Evolutionary conservation across 208 protist genomes (phyloP).

Genomic region (Leishmania guyanensis): DNA sequence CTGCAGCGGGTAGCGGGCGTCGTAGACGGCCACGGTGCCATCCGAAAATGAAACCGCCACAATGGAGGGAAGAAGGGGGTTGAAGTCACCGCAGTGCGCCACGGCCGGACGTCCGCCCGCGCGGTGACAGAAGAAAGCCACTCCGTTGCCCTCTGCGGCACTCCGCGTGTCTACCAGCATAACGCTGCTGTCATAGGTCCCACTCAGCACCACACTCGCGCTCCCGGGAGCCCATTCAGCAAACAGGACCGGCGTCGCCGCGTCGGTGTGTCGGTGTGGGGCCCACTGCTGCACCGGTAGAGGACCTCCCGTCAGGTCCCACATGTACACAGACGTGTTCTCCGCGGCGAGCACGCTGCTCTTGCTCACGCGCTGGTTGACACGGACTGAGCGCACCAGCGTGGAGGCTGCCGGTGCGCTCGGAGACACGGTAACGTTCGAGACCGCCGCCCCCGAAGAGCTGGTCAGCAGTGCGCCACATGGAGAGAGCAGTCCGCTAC

Average conservation of each 20-base stretch:
- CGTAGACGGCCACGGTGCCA: constrained; percentile 75
- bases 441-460: constrained; percentile 34
- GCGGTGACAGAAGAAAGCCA: constrained; percentile 12
- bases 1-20: constrained; percentile 60
- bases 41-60: constrained; percentile 65
- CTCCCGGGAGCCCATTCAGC: constrained; percentile 71
- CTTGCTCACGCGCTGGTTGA: constrained; percentile 43
- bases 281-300: constrained; percentile 60
- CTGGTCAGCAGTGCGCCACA: constrained; percentile 39
- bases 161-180: constrained; percentile 64
- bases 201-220: constrained; percentile 65
- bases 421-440: constrained; percentile 59
- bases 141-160: constrained; percentile 18
- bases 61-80: constrained; percentile 63
- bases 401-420: constrained; percentile 63
- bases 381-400: constrained; percentile 60
- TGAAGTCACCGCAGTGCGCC: constrained; percentile 65
- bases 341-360: constrained; percentile 45
- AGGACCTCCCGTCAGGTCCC: constrained; percentile 55
- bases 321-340: constrained; percentile 58
- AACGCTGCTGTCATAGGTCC: constrained; percentile 68
- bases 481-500: constrained; percentile 29
- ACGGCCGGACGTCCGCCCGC: constrained; percentile 36
- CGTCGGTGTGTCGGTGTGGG: constrained; percentile 38
- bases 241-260: constrained; percentile 57